phyloP scores from a whole-genome alignment of 805 yeast species.

The Candida namnaoensis region DNA sequence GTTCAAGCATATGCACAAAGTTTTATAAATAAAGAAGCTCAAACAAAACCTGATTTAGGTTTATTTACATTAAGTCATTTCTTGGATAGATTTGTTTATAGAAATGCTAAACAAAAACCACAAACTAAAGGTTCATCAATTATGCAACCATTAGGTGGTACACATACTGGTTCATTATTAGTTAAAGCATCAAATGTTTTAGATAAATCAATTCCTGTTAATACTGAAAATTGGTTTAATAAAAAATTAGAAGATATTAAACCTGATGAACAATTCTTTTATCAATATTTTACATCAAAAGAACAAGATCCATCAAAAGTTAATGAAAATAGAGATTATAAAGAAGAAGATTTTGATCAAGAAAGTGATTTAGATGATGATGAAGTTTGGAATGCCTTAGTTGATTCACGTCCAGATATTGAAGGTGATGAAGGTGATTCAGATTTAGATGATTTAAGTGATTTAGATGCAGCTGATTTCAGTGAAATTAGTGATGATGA shows the following conservation, averaged over 20 bases:
- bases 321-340: constrained; percentile 19
- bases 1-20: constrained; percentile 72
- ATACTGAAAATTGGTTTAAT: constrained; percentile 76
- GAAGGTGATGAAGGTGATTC: constrained; percentile 40
- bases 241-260: constrained; percentile 55
- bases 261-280: constrained; percentile 86
- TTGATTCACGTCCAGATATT: constrained; percentile 64
- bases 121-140: constrained; percentile 79
- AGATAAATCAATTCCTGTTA: constrained; percentile 55
- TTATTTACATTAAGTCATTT: constrained; percentile 83
- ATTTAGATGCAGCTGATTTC: constrained; percentile 51
- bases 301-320: constrained; percentile 27
- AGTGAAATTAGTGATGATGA: constrained; percentile 49
- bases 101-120: constrained; percentile 77
- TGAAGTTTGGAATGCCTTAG: constrained; percentile 76
- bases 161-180: constrained; percentile 59
- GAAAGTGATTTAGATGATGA: constrained; percentile 52
- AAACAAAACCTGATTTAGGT: constrained; percentile 82
- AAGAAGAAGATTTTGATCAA: constrained; percentile 27
- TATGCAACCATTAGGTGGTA: constrained; percentile 96
- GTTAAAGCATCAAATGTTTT: constrained; percentile 50
- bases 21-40: constrained; percentile 32
- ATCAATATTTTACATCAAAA: constrained; percentile 70
- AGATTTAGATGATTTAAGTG: constrained; percentile 29
- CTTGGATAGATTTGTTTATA: constrained; percentile 91